Evolutionary conservation across 2,329 filamentous ascomycete genomes (phyloP), one percentile per base, ranked within the genome.

Genomic region (Parafenestella ontariensis): DNA sequence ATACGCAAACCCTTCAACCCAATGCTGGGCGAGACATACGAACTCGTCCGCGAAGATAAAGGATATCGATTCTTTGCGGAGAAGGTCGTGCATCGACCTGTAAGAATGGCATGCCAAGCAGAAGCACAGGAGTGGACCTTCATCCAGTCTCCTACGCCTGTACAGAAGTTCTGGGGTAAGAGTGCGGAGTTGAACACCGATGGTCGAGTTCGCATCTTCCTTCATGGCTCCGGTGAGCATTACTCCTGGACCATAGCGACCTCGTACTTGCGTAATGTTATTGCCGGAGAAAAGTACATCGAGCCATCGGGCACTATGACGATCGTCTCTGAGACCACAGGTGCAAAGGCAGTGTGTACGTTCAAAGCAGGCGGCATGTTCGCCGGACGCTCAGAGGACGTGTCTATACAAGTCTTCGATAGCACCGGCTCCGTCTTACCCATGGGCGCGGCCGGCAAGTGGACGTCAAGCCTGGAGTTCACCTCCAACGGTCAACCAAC

Each of bases 81-180:
- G 74, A 99, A 99, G 75, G 91, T 99, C 7, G 90, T 87, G 15
- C 95, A 99, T 74, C 89, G 95, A 3, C 95, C 95, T 0, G 91
- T 99, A 13, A 88, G 93, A 59, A 86, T 98, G 69, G 95, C 95
- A 5, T 94, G 93, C 79, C 93, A 98, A 75, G 95, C 94, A 4
- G 95, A 99, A 74, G 87, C 90, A 34, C 84, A 87, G 34, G 81
- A 85, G 52, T 99, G 95, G 95, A 92, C 89, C 2, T 88, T 96
- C 58, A 84, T 91, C 1, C 95, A 98, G 72, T 91, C 89, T 4
- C 91, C 95, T 0, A 88, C 90, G 52, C 95, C 95, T 0, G 89
- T 89, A 20, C 94, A 99, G 72, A 98, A 98, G 73, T 99, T 99
- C 79, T 98, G 95, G 95, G 95, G 95, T 51, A 98, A 98, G 80